These are phyloP conservation scores for Colletotrichum acutatum DNA, from an alignment of 2,329 filamentous ascomycete species.

Conservation along the genomic window DNA sequence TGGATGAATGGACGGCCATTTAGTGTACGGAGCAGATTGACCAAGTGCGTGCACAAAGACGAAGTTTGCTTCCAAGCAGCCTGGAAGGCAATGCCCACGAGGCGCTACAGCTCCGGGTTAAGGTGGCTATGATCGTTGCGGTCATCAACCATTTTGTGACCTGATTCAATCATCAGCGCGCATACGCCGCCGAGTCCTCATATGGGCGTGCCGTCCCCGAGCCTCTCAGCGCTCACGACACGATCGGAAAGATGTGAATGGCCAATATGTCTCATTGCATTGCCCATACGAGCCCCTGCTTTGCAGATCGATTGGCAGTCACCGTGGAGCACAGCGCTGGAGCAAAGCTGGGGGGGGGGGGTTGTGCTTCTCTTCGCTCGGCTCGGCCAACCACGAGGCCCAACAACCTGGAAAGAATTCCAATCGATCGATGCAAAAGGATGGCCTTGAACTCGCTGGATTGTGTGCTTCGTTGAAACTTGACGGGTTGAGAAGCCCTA, in stretches of 20 bases:
- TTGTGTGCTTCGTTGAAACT: neutral
- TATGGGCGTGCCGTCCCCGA: slow-evolving; percentile 1
- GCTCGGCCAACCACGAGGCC: slow-evolving; percentile 8
- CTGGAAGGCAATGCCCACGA: neutral
- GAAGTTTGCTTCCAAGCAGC: neutral
- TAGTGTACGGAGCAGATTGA: neutral
- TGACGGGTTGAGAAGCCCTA: neutral
- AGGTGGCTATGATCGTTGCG: neutral
- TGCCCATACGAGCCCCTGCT: slow-evolving; percentile 24
- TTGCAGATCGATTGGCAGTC: slow-evolving; percentile 16
- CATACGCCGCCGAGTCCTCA: slow-evolving; percentile 19
- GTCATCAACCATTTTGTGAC: neutral
- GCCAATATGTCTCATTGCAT: neutral
- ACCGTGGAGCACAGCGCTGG: neutral
- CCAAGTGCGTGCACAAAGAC: neutral
- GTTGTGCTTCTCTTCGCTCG: slow-evolving; percentile 11
- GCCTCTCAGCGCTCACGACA: slow-evolving; percentile 25
- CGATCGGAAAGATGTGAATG: slow-evolving; percentile 19
- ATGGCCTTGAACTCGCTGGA: neutral
- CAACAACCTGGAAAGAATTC: neutral
- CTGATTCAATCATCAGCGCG: neutral
- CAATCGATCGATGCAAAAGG: neutral
- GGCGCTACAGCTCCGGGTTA: neutral
- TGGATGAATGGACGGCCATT: neutral
- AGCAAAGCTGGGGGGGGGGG: neutral